These are phyloP conservation scores for Coniella lustricola DNA, from an alignment of 2,329 filamentous ascomycete genomes.

Conservation along the genomic window DNA sequence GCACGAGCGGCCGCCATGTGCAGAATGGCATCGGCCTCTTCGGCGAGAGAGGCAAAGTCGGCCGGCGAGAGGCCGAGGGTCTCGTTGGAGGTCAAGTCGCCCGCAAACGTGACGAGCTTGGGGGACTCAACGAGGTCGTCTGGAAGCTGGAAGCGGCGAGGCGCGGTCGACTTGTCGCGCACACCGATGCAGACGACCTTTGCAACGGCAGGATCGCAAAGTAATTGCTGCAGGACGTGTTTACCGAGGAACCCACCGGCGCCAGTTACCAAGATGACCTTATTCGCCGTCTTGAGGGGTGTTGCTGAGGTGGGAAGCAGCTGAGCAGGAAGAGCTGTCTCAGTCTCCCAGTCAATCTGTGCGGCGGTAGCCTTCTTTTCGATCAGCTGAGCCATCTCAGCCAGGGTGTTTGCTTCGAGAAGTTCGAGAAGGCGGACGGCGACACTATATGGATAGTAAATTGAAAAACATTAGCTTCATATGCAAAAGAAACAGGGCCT, in stretches of 20 bases:
- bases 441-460: too few species aligned
- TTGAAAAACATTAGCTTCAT: too few species aligned
- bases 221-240: conserved; percentile 30
- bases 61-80: conserved; percentile 1
- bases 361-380: conserved; percentile 3
- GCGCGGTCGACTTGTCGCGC: conserved; percentile 10
- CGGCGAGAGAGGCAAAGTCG: neutral
- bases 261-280: conserved; percentile 27
- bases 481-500: neutral
- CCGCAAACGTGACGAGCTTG: neutral
- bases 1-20: conserved; percentile 40
- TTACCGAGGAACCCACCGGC: conserved; percentile 34
- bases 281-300: neutral
- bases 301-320: conserved; percentile 1
- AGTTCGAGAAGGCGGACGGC: neutral
- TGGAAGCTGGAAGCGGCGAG: conserved; percentile 1
- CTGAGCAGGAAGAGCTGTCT: conserved; percentile 15
- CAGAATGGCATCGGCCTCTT: conserved; percentile 34
- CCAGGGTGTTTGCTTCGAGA: conserved; percentile 26
- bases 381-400: conserved; percentile 29
- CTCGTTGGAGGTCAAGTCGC: neutral
- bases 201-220: conserved; percentile 23
- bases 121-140: too few species aligned
- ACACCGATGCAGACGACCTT: conserved; percentile 38
- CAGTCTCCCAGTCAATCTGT: conserved; percentile 16